Percentiles rank a stretch among this genome's conserved stretches.
These are phyloP conservation scores for Arthrobotrys entomopaga DNA, from an alignment of 2,329 filamentous ascomycete species.

Conservation along the genomic window DNA sequence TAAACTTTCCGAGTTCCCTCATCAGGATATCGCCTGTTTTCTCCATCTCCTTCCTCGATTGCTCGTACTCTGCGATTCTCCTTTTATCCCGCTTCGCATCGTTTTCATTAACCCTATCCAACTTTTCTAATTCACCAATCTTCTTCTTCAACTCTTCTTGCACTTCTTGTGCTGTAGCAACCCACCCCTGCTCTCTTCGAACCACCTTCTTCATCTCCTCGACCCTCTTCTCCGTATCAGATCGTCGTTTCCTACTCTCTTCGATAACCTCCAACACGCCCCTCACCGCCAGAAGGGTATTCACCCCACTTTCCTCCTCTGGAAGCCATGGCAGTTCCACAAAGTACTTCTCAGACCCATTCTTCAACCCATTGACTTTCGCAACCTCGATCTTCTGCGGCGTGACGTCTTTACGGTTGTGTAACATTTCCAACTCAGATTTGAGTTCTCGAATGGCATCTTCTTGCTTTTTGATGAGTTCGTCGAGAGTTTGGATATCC, in stretches of 20 bases:
- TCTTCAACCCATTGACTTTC: slow-evolving; percentile 29
- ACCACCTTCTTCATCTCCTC: slow-evolving; percentile 34
- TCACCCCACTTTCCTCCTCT: slow-evolving; percentile 40
- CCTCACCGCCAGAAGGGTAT: slow-evolving; percentile 39
- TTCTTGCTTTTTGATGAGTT: slow-evolving; percentile 45
- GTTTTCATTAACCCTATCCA: slow-evolving; percentile 11
- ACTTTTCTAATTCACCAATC: slow-evolving; percentile 34
- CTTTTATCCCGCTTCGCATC: slow-evolving; percentile 36
- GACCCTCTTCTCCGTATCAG: slow-evolving; percentile 30
- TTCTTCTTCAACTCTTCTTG: slow-evolving; percentile 38
- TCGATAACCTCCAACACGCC: slow-evolving; percentile 42
- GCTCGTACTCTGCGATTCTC: slow-evolving; percentile 43
- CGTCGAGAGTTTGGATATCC: slow-evolving; percentile 34
- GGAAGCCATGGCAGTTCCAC: slow-evolving; percentile 43
- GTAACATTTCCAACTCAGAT: slow-evolving; percentile 23
- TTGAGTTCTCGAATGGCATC: slow-evolving; percentile 30
- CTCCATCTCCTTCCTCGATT: slow-evolving; percentile 31
- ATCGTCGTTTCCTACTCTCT: slow-evolving; percentile 33
- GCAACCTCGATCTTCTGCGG: slow-evolving; percentile 32
- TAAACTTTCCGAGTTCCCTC: slow-evolving; percentile 48
- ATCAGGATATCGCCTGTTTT: slow-evolving; percentile 17
- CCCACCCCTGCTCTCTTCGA: slow-evolving; percentile 36
- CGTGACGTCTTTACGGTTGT: slow-evolving; percentile 37
- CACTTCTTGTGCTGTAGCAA: slow-evolving; percentile 40
- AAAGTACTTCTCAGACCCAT: slow-evolving; percentile 38